Percentiles rank a stretch among this genome's conserved stretches.
Evolutionary conservation across 2,329 filamentous ascomycete genomes (phyloP).

Genomic region (Phialocephala subalpina): DNA sequence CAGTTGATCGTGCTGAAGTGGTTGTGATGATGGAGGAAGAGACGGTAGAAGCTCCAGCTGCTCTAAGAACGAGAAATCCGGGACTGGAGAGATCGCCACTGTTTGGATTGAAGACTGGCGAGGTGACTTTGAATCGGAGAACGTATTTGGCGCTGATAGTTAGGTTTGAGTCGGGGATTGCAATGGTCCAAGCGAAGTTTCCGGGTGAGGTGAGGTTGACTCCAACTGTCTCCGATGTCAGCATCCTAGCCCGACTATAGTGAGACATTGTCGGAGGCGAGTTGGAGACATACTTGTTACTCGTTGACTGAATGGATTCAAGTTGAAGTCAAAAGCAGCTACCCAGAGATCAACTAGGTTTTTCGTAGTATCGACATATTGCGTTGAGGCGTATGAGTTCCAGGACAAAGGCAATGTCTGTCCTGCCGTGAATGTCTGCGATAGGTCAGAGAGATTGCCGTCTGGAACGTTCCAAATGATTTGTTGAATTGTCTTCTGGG

Average conservation of each 20-base stretch:
- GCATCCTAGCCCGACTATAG: too few species aligned
- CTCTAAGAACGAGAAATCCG: constrained; percentile 15
- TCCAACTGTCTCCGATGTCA: constrained; percentile 14
- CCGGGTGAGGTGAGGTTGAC: constrained; percentile 48
- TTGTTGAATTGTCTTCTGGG: background rate
- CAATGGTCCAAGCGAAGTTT: constrained; percentile 25
- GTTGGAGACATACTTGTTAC: background rate
- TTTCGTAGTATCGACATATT: constrained; percentile 5
- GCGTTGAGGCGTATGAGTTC: constrained; percentile 1
- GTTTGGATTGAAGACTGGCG: constrained; percentile 15
- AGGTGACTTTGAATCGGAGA: constrained; percentile 23
- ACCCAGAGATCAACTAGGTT: constrained; percentile 13
- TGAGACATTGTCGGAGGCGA: too few species aligned
- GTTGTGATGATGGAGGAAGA: background rate
- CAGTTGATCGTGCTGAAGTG: constrained; percentile 3
- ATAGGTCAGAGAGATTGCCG: background rate
- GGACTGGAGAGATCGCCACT: constrained; percentile 21
- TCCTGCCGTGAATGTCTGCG: constrained; percentile 5
- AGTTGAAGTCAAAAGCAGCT: constrained; percentile 3
- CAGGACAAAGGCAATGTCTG: constrained; percentile 10
- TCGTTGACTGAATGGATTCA: constrained; percentile 4
- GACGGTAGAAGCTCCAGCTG: background rate
- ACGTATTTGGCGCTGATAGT: constrained; percentile 23
- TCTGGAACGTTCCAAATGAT: constrained; percentile 14
- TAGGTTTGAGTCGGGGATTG: constrained; percentile 16